These are phyloP conservation scores for Scopulariopsis brevicaulis DNA, from an alignment of 2,329 filamentous ascomycete genomes.

Conservation along the genomic window DNA sequence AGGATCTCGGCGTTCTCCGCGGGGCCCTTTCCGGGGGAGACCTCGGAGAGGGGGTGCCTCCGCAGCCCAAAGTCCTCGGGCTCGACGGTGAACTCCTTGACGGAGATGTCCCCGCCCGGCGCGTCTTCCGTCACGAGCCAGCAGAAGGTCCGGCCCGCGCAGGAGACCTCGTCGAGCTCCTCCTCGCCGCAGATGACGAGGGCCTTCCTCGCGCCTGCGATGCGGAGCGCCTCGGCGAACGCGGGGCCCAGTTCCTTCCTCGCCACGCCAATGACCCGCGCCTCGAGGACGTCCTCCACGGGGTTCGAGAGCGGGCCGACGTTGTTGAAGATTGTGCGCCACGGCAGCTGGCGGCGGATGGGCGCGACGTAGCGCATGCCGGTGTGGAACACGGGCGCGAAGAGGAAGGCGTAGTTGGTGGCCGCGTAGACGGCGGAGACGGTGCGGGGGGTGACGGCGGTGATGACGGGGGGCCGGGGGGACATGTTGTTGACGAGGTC, in stretches of 20 bases:
- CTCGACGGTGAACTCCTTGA: slow-evolving; percentile 67
- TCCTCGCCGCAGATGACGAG: slow-evolving; percentile 89
- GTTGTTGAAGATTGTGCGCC: slow-evolving; percentile 96
- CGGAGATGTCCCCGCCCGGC: slow-evolving; percentile 28
- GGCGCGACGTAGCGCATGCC: slow-evolving; percentile 85
- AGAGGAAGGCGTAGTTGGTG: slow-evolving; percentile 91
- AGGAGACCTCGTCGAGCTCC: slow-evolving; percentile 91
- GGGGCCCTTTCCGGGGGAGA: slow-evolving; percentile 77
- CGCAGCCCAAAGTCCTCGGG: slow-evolving; percentile 82
- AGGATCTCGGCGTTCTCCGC: slow-evolving; percentile 81
- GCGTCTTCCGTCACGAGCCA: slow-evolving; percentile 58
- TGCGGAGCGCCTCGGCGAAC: slow-evolving; percentile 73
- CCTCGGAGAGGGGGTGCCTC: slow-evolving; percentile 60
- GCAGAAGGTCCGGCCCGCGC: slow-evolving; percentile 78
- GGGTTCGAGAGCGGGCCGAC: slow-evolving; percentile 89
- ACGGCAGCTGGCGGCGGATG: slow-evolving; percentile 78
- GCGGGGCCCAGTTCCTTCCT: slow-evolving; percentile 76
- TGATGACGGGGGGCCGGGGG: slow-evolving; percentile 62
- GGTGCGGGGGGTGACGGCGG: slow-evolving; percentile 60
- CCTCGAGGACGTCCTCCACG: slow-evolving; percentile 73
- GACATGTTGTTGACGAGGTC: slow-evolving; percentile 73
- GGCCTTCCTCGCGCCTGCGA: slow-evolving; percentile 70
- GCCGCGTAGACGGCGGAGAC: slow-evolving; percentile 62
- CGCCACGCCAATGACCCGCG: slow-evolving; percentile 86
- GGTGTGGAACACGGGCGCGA: slow-evolving; percentile 91